Percentiles rank a stretch among this genome's conserved stretches.
phyloP scores from a whole-genome alignment of 495 filamentous ascomycete genomes.

The Hyaloscypha variabilis region DNA sequence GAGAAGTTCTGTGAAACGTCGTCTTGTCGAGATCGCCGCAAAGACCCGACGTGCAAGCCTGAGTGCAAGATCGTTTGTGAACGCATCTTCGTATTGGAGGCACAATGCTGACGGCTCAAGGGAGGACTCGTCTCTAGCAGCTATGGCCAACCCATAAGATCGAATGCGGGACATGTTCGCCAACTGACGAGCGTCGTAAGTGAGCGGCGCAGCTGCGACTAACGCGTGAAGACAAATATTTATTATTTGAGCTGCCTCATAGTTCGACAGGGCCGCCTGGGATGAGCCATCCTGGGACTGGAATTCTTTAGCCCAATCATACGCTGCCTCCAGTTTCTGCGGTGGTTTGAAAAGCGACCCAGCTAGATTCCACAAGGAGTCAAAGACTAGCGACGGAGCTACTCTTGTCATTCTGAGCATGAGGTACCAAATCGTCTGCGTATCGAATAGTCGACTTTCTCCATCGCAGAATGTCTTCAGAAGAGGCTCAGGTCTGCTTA shows the following conservation, averaged over 20 bases:
- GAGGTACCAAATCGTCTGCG: constrained; percentile 52
- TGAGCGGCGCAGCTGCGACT: constrained; percentile 53
- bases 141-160: constrained; percentile 43
- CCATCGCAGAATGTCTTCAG: constrained; percentile 64
- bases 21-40: constrained; percentile 50
- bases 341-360: constrained; percentile 69
- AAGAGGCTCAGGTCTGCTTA: constrained; percentile 66
- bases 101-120: constrained; percentile 38
- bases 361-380: constrained; percentile 77
- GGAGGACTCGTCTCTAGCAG: constrained; percentile 36
- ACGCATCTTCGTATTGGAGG: constrained; percentile 58
- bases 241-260: constrained; percentile 50
- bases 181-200: constrained; percentile 42
- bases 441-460: constrained; percentile 45
- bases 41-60: constrained; percentile 53
- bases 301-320: constrained; percentile 37
- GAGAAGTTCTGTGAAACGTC: constrained; percentile 47
- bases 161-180: constrained; percentile 55
- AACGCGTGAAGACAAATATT: constrained; percentile 57
- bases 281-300: constrained; percentile 37
- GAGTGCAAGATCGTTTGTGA: constrained; percentile 52
- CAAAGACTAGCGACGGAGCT: constrained; percentile 61
- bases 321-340: constrained; percentile 47
- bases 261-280: constrained; percentile 31
- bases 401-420: constrained; percentile 54